Evolutionary conservation across 495 filamentous ascomycete species (phyloP), one percentile per base, ranked within the genome.

Genomic region (Podospora tetraspora): DNA sequence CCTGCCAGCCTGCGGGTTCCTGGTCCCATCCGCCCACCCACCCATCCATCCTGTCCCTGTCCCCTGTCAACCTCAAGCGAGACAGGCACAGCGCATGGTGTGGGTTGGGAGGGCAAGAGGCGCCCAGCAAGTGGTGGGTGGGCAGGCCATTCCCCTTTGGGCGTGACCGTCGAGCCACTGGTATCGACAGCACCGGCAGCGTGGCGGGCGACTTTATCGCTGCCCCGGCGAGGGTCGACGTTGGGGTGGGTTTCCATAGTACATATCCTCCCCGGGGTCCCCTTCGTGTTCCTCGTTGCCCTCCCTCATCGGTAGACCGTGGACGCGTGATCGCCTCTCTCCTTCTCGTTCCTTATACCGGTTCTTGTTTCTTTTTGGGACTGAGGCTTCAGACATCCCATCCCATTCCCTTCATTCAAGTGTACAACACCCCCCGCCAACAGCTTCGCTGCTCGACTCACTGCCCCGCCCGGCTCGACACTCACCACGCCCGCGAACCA

Each of bases 261-360:
- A 83, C 81, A 80, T 82, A 81, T 83, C 79, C 80, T 76, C 74
- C 76, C 73, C 76, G 76, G 81, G 80, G 74, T 77, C 79, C 79
- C 81, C 78, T 76, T 78, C 78, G 73, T 74, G 68, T 77, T 74
- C 72, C 71, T 77, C 77, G 71, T 76, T 78, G 70, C 61, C 76
- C 72, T 78, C 73, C 73, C 69, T 73, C 76, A 82, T 81, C 80
- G 81, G 80, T 79, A 80, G 77, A 82, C 78, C 77, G 72, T 79
- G 74, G 80, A 79, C 75, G 72, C 66, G 77, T 78, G 78, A 78
- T 82, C 79, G 32, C 32, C 32, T 52, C 43, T 52, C 16, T 80
- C 75, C 80, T 80, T 80, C 79, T 82, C 80, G 74, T 82, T 82
- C 79, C 74, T 79, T 79, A 74, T 79, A 77, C 79, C 79, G 81